These are phyloP conservation scores for Penicillium sp. DNA, from an alignment of 2,329 filamentous ascomycete species.

Conservation along the genomic window DNA sequence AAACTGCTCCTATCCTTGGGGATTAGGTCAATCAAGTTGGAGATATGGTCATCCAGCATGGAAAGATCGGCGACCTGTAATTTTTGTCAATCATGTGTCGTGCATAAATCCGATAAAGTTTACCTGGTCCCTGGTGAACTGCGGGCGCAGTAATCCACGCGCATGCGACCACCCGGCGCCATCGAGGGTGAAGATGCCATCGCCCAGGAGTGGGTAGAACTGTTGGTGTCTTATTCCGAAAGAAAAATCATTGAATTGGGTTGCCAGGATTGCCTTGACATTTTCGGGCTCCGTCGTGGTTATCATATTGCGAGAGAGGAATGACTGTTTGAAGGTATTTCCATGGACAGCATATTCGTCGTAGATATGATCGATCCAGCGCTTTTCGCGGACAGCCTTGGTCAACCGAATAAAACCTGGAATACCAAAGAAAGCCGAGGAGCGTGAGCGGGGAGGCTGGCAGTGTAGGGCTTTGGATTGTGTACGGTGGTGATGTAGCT, in stretches of 20 bases:
- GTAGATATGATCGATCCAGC: conserved; percentile 32
- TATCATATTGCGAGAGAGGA: conserved; percentile 23
- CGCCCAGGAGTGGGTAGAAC: conserved; percentile 43
- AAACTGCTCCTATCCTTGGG: conserved; percentile 54
- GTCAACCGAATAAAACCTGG: conserved; percentile 25
- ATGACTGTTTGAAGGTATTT: conserved; percentile 26
- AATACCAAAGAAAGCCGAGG: conserved; percentile 26
- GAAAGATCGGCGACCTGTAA: conserved; percentile 60
- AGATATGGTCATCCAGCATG: conserved; percentile 75
- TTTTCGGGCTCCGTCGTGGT: conserved; percentile 54
- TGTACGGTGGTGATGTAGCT: conserved; percentile 24
- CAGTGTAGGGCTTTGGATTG: conserved; percentile 30
- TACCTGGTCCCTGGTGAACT: conserved; percentile 82
- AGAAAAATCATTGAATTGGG: conserved; percentile 78
- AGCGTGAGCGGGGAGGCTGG: conserved; percentile 18
- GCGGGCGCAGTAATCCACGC: conserved; percentile 76
- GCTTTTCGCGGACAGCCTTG: conserved; percentile 29
- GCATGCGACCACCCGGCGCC: conserved; percentile 75
- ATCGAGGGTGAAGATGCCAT: conserved; percentile 67
- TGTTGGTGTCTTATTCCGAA: conserved; percentile 77
- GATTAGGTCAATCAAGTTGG: conserved; percentile 65
- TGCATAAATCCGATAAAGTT: not conserved
- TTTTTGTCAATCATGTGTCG: not conserved
- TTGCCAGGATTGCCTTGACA: conserved; percentile 80
- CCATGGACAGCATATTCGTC: conserved; percentile 28